A percentile compares a stretch with the other conserved stretches of the same genome.
phyloP scores from a whole-genome alignment of 345 rosid genomes.

The Noccaea bulbosa region DNA sequence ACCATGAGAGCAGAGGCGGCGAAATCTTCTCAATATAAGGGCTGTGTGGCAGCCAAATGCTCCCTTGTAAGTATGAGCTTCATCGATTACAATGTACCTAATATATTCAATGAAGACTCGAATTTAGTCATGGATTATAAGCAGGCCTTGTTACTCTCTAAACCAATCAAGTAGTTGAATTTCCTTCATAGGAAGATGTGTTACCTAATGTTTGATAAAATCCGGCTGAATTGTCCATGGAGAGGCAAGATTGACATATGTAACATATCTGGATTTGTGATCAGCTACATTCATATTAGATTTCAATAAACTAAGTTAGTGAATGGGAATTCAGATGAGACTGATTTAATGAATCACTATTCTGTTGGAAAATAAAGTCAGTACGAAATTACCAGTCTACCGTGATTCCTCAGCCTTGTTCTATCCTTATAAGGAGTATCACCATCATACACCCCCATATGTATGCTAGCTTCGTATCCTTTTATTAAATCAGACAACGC shows the following conservation, averaged over 20 bases:
- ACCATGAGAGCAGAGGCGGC: slow-evolving; percentile 90
- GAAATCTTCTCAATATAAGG: slow-evolving; percentile 89
- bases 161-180: not conserved
- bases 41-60: slow-evolving; percentile 98
- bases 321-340: slow-evolving; percentile 24
- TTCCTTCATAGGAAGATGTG: slow-evolving; percentile 16
- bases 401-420: slow-evolving; percentile 63
- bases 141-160: slow-evolving; percentile 16
- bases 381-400: slow-evolving; percentile 73
- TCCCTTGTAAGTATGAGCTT: slow-evolving; percentile 95
- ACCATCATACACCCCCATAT: slow-evolving; percentile 89
- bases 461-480: slow-evolving; percentile 54
- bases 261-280: slow-evolving; percentile 98
- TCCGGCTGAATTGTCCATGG: slow-evolving; percentile 74
- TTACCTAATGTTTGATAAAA: slow-evolving; percentile 85
- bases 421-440: slow-evolving; percentile 78
- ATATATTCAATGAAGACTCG: slow-evolving; percentile 2
- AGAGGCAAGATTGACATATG: slow-evolving; percentile 84
- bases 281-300: slow-evolving; percentile 60
- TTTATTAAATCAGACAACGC: slow-evolving; percentile 58
- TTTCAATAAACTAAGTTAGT: slow-evolving; percentile 28
- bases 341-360: slow-evolving; percentile 29
- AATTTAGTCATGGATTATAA: not conserved
- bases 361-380: slow-evolving; percentile 23
- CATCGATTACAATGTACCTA: slow-evolving; percentile 91